Evolutionary conservation across 208 protist genomes (phyloP).

Genomic region (Acanthamoeba healyi): DNA sequence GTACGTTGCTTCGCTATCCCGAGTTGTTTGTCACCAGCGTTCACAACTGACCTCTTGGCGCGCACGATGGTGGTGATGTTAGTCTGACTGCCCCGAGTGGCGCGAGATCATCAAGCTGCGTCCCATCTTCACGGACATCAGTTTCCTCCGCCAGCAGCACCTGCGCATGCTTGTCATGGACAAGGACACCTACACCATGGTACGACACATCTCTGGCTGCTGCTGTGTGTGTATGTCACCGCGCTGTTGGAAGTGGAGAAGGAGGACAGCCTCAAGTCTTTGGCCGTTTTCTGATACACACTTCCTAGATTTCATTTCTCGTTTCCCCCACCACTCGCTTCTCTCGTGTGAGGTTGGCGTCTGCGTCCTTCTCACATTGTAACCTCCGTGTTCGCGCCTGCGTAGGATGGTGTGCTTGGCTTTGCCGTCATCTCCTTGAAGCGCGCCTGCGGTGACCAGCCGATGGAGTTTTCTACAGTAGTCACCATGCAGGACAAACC

Average conservation of each 20-base stretch:
- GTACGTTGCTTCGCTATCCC: too few relatives aligned
- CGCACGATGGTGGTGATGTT: too few relatives aligned
- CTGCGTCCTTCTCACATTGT: too few relatives aligned
- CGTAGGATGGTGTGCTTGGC: slow-evolving; percentile 14
- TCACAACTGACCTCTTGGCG: too few relatives aligned
- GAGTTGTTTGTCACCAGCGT: too few relatives aligned
- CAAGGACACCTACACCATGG: slow-evolving; percentile 15
- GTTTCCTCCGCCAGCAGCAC: slow-evolving; percentile 24
- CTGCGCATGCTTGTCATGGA: slow-evolving; percentile 10
- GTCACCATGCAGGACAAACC: not conserved
- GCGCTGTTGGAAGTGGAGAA: not conserved
- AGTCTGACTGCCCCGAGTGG: slow-evolving; percentile 45
- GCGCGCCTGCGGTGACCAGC: slow-evolving; percentile 10
- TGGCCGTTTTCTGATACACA: not conserved
- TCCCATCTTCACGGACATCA: slow-evolving; percentile 37
- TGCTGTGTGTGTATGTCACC: too few relatives aligned
- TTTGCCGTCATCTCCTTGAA: slow-evolving; percentile 42
- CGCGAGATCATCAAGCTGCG: slow-evolving; percentile 34
- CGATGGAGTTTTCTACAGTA: not conserved
- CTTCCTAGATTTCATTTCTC: slow-evolving; percentile 7
- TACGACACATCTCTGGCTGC: not conserved
- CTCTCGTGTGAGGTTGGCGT: too few relatives aligned
- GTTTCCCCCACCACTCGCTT: too few relatives aligned
- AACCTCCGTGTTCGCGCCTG: too few relatives aligned
- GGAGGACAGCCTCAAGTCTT: not conserved